Evolutionary conservation across 108 stramenopile species (phyloP).

Genomic region (Conticribra guillardii): DNA sequence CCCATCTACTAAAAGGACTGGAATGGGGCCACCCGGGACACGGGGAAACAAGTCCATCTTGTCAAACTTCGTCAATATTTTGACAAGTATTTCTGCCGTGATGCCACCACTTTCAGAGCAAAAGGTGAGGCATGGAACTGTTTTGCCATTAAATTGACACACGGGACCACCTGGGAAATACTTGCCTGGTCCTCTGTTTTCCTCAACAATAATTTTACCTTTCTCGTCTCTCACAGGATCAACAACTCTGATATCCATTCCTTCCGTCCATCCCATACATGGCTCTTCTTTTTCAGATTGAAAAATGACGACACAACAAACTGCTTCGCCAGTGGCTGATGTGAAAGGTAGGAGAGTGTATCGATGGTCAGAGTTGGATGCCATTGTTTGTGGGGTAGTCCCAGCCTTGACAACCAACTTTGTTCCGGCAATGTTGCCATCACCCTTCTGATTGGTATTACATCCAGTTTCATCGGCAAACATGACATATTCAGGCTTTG

Average conservation of each 20-base stretch:
- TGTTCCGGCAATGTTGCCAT: conserved; percentile 3
- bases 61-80: conserved; percentile 5
- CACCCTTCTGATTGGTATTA: background rate
- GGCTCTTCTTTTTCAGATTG: background rate
- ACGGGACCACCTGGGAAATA: conserved; percentile 13
- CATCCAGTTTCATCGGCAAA: conserved; percentile 2
- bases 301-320: conserved; percentile 1
- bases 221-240: background rate
- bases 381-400: background rate
- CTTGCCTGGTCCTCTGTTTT: background rate
- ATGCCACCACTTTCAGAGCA: conserved; percentile 1
- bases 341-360: background rate
- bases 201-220: background rate
- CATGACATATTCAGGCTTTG: background rate
- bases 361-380: background rate
- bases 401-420: background rate
- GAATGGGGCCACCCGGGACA: conserved; percentile 16
- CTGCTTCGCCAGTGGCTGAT: conserved; percentile 2
- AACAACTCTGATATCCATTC: background rate
- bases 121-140: background rate
- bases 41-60: conserved; percentile 1
- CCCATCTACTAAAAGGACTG: conserved; percentile 5
- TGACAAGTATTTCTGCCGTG: conserved; percentile 2
- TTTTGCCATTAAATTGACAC: conserved; percentile 5
- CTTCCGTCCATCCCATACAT: background rate